A percentile compares a stretch with the other conserved stretches of the same genome.
Evolutionary conservation across 176 grass and related monocot species (phyloP).

Genomic region (Oryza brachyantha): DNA sequence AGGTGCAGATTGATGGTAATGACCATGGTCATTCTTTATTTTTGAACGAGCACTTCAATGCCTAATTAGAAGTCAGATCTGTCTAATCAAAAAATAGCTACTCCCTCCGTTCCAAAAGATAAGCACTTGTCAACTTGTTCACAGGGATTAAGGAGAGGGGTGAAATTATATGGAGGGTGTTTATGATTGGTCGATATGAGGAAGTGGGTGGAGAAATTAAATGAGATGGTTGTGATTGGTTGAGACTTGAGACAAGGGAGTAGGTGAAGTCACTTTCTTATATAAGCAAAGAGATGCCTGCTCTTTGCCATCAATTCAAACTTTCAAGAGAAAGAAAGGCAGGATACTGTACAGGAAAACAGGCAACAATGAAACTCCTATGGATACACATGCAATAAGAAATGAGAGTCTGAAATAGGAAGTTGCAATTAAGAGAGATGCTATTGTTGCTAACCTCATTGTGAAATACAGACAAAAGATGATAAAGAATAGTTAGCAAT

Average conservation of each 20-base stretch:
- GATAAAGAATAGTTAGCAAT: not conserved
- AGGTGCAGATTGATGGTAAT: not conserved
- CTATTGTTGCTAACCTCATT: not conserved
- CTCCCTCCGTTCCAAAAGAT: no score
- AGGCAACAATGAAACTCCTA: not conserved
- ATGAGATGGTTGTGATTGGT: no score
- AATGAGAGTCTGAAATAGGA: not conserved
- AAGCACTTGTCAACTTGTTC: no score
- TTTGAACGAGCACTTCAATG: no score
- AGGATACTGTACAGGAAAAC: not conserved
- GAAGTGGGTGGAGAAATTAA: no score
- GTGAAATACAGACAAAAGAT: conserved; percentile 3
- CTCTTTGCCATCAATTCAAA: not conserved
- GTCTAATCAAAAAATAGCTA: no score
- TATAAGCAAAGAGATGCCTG: not conserved
- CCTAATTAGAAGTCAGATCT: not conserved
- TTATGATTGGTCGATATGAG: no score
- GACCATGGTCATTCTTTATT: not conserved
- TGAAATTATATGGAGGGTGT: no score
- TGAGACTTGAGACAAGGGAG: no score
- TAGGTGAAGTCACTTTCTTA: not conserved
- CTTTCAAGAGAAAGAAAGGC: not conserved
- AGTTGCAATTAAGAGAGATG: not conserved
- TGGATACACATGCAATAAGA: not conserved
- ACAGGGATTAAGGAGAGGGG: no score